Base-by-base conservation (phyloP, 331 rosid species). In the Rosa hybrid region DNA sequence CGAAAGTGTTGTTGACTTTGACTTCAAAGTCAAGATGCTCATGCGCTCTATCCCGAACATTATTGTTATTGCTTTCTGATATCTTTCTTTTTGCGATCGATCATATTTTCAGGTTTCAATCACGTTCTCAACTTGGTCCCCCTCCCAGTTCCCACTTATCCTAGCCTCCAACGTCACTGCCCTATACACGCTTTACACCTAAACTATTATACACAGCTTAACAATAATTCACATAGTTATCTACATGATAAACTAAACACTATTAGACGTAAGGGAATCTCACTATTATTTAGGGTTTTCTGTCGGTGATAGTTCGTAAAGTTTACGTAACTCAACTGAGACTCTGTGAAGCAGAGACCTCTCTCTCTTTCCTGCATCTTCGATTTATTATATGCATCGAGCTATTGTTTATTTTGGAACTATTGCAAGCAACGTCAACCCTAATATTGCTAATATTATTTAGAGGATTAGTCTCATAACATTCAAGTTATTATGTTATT, bases 81-180 rank as follows among this genome's bases (percentile, higher is more conserved):
- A 30, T 34, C 69, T 6, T 30, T 63, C n/a, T 30, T 30, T 14
- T 14, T 2, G n/a, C 5, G 42, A 9, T 30, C 6, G 39, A 27
- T 20, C 14, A 2, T n/a, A 34, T 41, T 68, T 18, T 7, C 64
- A 48, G 12, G 1, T 60, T 14, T 77, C 72, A 69, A n/a, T n/a
- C n/a, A n/a, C 45, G 54, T 75, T 81, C 84, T 34, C 80, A 81
- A 81, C 39, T 34, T 34, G 39, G 39, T 34, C 39, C 39, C 39
- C 39, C n/a, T n/a, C n/a, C n/a, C n/a, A n/a, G n/a, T 34, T 34
- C 39, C 39, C 39, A 68, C 45, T 64, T 10, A 59, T 1, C n/a
- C 67, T 60, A n/a, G n/a, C n/a, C n/a, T n/a, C n/a, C 62, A 67
- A 5, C 45, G 44, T 62, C 69, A 25, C 20, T 10, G 44, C 48